Base-by-base conservation (phyloP, 164 flowering plant species). In the Umbilicus rupestris region DNA sequence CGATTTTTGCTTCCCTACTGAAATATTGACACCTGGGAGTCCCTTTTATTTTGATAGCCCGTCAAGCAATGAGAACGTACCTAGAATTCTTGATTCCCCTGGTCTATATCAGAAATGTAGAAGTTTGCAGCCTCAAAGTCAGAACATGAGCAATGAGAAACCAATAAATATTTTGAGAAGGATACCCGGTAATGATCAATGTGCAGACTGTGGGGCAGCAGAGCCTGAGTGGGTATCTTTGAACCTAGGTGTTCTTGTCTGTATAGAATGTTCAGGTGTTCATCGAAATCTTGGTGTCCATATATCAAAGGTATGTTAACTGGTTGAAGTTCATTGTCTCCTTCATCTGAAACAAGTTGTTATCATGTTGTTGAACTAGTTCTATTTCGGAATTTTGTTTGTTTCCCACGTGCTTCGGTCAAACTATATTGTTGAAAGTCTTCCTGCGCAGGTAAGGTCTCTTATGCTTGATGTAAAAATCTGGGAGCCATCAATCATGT, bases 151-250 rank as follows among this genome's bases (percentile, higher is more conserved):
- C 75, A 74, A 60, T 69, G 94, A 92, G 73, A 92, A 87, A 76
- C 96, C 97, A 65, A 82, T 92, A 62, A 92, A 91, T 62, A 75
- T 83, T 7, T 71, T 94, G 74, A 81, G 81, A 66, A 87, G 66
- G 74, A 85, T 94, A 6, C 66, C 79, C 71, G 99, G 99, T 19
- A 94, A 94, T 79, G 94, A 94, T 68, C 87, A 72, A 78, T 94
- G 99, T 80, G 99, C 99, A 39, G 99, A 94, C 80, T 94, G 99
- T 83, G 94, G 97, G 75, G 92, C 96, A 39, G 74, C 87, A 39
- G 97, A 87, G 73, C 99, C 99, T 30, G 99, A 94, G 66, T 94
- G 99, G 99, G 97, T 97, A 67, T 94, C 99, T 31, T 75, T 94
- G 60, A 94, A 91, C 79, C 96, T 94, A 58, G 97, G 99, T 9